Percentiles rank a stretch among this genome's conserved stretches.
phyloP scores from a whole-genome alignment of 371 early-diverging fungal species.

The Mucor racemosus region DNA sequence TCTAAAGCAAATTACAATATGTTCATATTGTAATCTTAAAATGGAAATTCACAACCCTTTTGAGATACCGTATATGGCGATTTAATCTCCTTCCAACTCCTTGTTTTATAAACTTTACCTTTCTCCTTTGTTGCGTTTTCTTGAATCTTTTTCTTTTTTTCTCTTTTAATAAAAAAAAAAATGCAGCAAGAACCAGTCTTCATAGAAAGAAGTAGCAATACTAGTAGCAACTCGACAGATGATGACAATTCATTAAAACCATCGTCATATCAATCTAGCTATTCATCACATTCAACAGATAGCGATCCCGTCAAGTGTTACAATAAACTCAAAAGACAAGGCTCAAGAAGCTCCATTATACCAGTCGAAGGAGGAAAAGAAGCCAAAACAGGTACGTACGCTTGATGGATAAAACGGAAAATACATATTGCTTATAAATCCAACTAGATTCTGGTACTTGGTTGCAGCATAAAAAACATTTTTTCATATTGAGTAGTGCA shows the following conservation, averaged over 20 bases:
- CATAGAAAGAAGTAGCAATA: conserved; percentile 12
- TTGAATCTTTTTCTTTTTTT: background rate
- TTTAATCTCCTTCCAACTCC: conserved; percentile 7
- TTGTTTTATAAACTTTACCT: background rate
- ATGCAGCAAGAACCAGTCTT: conserved; percentile 13
- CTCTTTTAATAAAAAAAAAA: background rate
- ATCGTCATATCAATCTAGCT: conserved; percentile 37
- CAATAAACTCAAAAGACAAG: conserved; percentile 46
- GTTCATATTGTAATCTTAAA: too few relatives aligned
- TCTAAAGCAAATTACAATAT: too few relatives aligned
- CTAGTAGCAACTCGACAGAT: conserved; percentile 2
- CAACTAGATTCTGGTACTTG: conserved; percentile 43
- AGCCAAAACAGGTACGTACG: background rate
- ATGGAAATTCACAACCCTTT: too few relatives aligned
- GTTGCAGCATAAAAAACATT: conserved; percentile 75
- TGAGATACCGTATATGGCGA: too few relatives aligned
- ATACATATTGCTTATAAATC: background rate
- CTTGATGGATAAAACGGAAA: background rate
- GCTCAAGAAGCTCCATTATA: conserved; percentile 42
- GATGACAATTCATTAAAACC: conserved; percentile 19
- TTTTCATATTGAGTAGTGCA: conserved; percentile 83
- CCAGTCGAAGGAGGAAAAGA: background rate
- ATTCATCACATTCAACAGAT: conserved; percentile 41
- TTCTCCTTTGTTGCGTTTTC: background rate
- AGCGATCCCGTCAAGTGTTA: conserved; percentile 42